Evolutionary conservation across 805 yeast genomes (phyloP).

Genomic region (Groenewaldozyma tartarivorans): DNA sequence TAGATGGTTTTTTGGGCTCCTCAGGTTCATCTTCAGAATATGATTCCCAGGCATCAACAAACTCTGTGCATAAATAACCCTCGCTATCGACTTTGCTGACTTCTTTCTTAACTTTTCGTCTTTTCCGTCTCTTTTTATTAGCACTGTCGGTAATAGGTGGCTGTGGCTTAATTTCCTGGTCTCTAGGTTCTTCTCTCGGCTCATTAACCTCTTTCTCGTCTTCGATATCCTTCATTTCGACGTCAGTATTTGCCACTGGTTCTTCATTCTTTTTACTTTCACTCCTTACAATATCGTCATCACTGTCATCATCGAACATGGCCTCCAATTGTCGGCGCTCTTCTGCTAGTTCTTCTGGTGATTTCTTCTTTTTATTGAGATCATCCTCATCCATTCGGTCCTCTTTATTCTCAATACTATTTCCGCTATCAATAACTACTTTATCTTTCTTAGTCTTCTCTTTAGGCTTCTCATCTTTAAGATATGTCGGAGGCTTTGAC

Average conservation of each 20-base stretch:
- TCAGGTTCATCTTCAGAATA: conserved; percentile 13
- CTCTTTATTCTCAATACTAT: background rate
- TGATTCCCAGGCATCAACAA: conserved; percentile 14
- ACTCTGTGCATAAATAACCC: conserved; percentile 12
- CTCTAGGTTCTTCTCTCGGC: conserved; percentile 1
- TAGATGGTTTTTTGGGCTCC: conserved; percentile 2
- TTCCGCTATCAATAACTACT: background rate
- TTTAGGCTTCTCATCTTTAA: background rate
- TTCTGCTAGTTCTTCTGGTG: conserved; percentile 5
- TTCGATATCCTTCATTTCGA: background rate
- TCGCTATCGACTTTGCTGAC: conserved; percentile 9
- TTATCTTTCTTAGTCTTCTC: background rate
- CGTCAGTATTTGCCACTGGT: background rate
- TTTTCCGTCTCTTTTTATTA: conserved; percentile 3
- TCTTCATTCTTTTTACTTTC: conserved; percentile 1
- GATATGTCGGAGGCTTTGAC: too few relatives aligned
- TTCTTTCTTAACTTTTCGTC: conserved; percentile 10
- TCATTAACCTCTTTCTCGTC: too few relatives aligned
- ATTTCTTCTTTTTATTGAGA: background rate
- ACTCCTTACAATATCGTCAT: conserved; percentile 2
- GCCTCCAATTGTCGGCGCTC: conserved; percentile 6
- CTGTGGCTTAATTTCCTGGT: conserved; percentile 1
- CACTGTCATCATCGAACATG: conserved; percentile 13
- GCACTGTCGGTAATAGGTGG: background rate
- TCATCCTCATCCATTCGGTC: background rate